Conservation (phyloP, 2,329 filamentous ascomycete genomes). For the Lachnellula suecica region DNA sequence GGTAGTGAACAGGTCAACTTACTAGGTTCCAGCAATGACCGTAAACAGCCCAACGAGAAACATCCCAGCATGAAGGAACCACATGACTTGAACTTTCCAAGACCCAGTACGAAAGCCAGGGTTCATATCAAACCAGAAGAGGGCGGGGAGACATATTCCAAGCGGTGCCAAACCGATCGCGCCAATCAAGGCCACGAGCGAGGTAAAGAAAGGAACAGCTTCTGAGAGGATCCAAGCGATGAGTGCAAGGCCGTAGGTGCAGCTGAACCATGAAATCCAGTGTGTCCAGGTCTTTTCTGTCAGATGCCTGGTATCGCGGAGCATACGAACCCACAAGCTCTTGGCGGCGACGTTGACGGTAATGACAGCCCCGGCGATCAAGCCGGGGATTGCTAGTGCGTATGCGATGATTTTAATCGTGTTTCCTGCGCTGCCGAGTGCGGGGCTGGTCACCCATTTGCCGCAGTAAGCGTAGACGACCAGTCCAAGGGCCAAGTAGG, state of each 20-base stretch:
- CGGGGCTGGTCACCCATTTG: constrained; percentile 58
- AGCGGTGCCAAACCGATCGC: constrained; percentile 34
- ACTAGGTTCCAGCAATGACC: constrained; percentile 3
- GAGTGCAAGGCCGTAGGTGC: constrained; percentile 38
- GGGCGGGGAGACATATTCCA: neutral
- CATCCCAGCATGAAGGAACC: neutral
- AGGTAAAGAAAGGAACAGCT: constrained; percentile 52
- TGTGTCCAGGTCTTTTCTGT: constrained; percentile 47
- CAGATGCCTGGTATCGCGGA: constrained; percentile 47
- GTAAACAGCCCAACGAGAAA: constrained; percentile 1
- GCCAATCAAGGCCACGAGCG: constrained; percentile 47
- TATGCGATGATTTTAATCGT: constrained; percentile 59
- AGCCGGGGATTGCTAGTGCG: constrained; percentile 52
- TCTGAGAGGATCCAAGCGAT: constrained; percentile 47
- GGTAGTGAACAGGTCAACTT: too few species aligned
- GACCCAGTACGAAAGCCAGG: neutral
- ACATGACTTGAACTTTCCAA: neutral
- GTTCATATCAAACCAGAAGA: constrained; percentile 5
- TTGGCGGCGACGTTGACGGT: constrained; percentile 38
- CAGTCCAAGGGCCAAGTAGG: neutral
- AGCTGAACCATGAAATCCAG: constrained; percentile 48
- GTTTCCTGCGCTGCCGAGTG: constrained; percentile 53
- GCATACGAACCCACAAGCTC: constrained; percentile 51
- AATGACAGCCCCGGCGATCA: constrained; percentile 43
- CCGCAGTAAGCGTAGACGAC: constrained; percentile 49